Evolutionary conservation across 164 flowering plant species (phyloP).

Genomic region (Magnolia officinalis): DNA sequence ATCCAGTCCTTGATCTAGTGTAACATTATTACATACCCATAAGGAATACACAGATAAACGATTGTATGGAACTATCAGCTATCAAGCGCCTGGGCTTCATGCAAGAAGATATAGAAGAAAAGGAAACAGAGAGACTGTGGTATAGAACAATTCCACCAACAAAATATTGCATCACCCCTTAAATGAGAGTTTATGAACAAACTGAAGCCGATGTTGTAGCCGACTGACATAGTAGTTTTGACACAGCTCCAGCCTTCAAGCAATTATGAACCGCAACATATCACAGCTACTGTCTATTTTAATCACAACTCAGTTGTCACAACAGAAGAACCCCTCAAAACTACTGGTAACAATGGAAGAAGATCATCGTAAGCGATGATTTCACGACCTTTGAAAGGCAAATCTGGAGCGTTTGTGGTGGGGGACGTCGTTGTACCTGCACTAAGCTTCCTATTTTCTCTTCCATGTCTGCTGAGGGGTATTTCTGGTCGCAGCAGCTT

Average conservation of each 20-base stretch:
- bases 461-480: slow-evolving; percentile 71
- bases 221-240: neutral
- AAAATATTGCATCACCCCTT: no score
- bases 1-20: no score
- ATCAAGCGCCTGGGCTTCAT: no score
- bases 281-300: neutral
- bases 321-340: neutral
- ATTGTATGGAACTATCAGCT: no score
- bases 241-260: neutral
- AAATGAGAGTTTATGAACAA: no score
- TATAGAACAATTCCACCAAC: no score
- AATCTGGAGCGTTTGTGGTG: slow-evolving; percentile 30
- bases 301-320: neutral
- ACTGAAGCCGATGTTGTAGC: no score
- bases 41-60: no score
- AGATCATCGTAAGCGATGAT: slow-evolving; percentile 85
- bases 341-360: slow-evolving; percentile 23
- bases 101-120: no score
- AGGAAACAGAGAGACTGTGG: no score
- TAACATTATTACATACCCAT: no score
- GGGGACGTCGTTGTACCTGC: slow-evolving; percentile 19
- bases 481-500: slow-evolving; percentile 61
- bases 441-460: slow-evolving; percentile 48
- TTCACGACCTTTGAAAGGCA: slow-evolving; percentile 57
- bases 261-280: neutral